Evolutionary conservation across 2,329 filamentous ascomycete species (phyloP).

Genomic region (Bimuria novae-zelandiae): DNA sequence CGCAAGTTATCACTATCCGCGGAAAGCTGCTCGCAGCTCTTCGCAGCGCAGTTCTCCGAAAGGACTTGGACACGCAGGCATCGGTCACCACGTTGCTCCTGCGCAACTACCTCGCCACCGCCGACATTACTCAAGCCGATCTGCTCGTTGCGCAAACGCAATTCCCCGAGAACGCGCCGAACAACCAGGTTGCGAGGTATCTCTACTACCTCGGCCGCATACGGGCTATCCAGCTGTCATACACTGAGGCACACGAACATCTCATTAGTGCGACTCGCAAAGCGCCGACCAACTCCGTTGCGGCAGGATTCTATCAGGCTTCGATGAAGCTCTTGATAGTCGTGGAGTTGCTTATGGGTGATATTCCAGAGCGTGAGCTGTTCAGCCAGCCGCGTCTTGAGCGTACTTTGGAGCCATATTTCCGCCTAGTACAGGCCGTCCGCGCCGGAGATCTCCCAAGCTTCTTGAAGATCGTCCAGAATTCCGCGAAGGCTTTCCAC

Average conservation of each 20-base stretch:
- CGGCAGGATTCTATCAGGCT: slow-evolving; percentile 92
- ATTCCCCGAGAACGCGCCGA: slow-evolving; percentile 91
- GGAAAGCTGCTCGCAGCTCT: slow-evolving; percentile 85
- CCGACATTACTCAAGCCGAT: slow-evolving; percentile 96
- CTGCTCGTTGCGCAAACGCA: slow-evolving; percentile 93
- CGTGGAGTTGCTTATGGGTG: slow-evolving; percentile 96
- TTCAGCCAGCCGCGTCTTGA: slow-evolving; percentile 91
- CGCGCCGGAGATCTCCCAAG: slow-evolving; percentile 95
- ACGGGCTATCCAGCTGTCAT: slow-evolving; percentile 92
- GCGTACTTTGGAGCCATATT: slow-evolving; percentile 86
- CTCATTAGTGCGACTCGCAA: slow-evolving; percentile 92
- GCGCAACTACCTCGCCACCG: slow-evolving; percentile 93
- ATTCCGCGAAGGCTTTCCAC: slow-evolving; percentile 82
- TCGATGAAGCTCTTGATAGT: slow-evolving; percentile 96
- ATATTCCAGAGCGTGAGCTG: slow-evolving; percentile 92
- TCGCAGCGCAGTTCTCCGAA: slow-evolving; percentile 91
- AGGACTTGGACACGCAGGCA: slow-evolving; percentile 96
- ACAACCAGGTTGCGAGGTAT: slow-evolving; percentile 97
- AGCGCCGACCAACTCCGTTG: slow-evolving; percentile 85
- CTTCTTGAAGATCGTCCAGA: slow-evolving; percentile 84
- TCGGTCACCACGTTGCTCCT: slow-evolving; percentile 93
- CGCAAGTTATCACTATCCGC: slow-evolving; percentile 83
- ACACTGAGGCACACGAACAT: slow-evolving; percentile 96
- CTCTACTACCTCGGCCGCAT: slow-evolving; percentile 97
- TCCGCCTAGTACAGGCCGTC: slow-evolving; percentile 91